These are phyloP conservation scores for Exutisphaerella laricina DNA, from an alignment of 2,329 filamentous ascomycete genomes.

Conservation along the genomic window DNA sequence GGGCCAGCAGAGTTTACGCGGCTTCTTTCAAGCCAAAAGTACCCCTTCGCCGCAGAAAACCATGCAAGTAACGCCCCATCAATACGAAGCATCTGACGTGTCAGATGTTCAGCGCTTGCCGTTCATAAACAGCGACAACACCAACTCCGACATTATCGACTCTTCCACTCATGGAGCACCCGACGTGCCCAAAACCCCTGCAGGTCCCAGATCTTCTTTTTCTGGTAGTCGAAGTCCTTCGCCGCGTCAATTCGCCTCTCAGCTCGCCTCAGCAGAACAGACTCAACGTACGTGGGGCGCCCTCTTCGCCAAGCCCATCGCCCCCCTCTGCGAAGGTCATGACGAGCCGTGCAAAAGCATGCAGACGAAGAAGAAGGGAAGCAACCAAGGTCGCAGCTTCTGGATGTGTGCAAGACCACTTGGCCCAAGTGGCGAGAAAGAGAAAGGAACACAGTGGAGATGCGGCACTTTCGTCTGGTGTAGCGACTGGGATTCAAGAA, in stretches of 20 bases:
- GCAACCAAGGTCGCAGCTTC: constrained; percentile 66
- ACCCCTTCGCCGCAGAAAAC: constrained; percentile 1
- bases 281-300: constrained; percentile 64
- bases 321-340: constrained; percentile 76
- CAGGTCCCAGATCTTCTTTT: constrained; percentile 4
- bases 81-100: background rate
- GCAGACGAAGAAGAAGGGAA: constrained; percentile 80
- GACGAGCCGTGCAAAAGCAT: constrained; percentile 78
- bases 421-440: constrained; percentile 78
- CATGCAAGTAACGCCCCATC: background rate
- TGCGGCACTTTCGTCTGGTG: constrained; percentile 77
- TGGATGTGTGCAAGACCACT: constrained; percentile 70
- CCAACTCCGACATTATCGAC: background rate
- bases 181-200: constrained; percentile 4
- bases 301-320: constrained; percentile 67
- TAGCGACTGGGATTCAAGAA: constrained; percentile 48
- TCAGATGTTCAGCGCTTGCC: too few relatives aligned
- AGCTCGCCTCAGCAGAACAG: constrained; percentile 25
- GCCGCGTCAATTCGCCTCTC: constrained; percentile 18
- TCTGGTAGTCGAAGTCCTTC: constrained; percentile 13
- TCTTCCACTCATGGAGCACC: background rate
- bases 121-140: background rate
- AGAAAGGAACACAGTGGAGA: constrained; percentile 77
- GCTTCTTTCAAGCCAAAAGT: constrained; percentile 68
- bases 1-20: constrained; percentile 61